Evolutionary conservation across 2,329 filamentous ascomycete genomes (phyloP), one percentile per base, ranked within the genome.

Genomic region (Lachnellula willkommii): DNA sequence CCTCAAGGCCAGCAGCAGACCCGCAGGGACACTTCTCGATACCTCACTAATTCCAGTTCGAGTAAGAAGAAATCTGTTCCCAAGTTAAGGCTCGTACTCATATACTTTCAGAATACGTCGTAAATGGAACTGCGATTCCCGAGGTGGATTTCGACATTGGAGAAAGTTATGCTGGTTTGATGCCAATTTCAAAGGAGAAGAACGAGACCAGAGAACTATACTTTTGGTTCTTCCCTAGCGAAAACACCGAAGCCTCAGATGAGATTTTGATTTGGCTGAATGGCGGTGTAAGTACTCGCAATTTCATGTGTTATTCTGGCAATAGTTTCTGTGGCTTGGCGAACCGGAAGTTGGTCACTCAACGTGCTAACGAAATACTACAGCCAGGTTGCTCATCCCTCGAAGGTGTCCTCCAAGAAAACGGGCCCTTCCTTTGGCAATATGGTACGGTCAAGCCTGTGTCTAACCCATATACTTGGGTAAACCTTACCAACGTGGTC

Each of bases 371-470:
- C 60, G 42, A 50, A 36, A 37, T 42, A 14, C 2, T 17, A 20
- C 47, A 79, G 76, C 79, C 79, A n/a, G 79, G 79, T 24, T 83
- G 79, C 63, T 77, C 75, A 35, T 88, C 84, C 1, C 76, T 90
- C 6, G 79, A 84, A 61, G 88, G 87, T 7, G 74, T 92, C 1
- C 69, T 93, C 9, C 87, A 89, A 50, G 89, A 93, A 64, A 92
- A 90, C 63, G 88, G 89, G 0, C 86, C 88, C 0, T 87, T 90
- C 65, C 55, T 79, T 5, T 89, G 86, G 85, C 81, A 87, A 66
- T 77, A 82, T 12, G 89, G 89, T 36, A 92, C 87, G 1, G 80
- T 77, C 54, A 76, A 54, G n/a, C 66, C 66, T 12, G 63, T 66
- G 2, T 50, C 47, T 22, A 69, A 69, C 43, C 65, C 63, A 20